These are phyloP conservation scores for Micractinium conductrix DNA, from an alignment of 139 green algal genomes.

Conservation along the genomic window DNA sequence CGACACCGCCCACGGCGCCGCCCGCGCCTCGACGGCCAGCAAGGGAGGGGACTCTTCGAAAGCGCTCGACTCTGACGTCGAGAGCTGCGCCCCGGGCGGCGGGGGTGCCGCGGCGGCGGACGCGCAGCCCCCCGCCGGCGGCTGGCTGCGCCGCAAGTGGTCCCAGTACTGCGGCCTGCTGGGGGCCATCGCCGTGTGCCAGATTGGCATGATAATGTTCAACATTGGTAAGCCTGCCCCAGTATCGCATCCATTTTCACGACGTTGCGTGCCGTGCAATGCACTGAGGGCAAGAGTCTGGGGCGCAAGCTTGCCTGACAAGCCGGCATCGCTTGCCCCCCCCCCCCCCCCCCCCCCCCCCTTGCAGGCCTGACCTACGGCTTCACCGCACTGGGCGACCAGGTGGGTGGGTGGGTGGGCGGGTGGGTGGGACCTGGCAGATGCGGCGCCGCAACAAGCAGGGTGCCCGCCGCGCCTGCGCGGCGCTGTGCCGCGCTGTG, in stretches of 20 bases:
- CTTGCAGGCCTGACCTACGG: conserved; percentile 43
- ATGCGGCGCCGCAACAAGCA: no score
- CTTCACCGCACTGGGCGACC: conserved; percentile 51
- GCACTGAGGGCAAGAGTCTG: not conserved
- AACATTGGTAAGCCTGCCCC: conserved; percentile 41
- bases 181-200: conserved; percentile 34
- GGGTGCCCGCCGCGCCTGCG: no score
- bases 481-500: no score
- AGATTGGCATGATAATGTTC: conserved; percentile 63
- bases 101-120: not conserved
- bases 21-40: not conserved
- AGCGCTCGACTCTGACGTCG: no score
- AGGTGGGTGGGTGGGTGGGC: no score
- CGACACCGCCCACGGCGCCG: no score
- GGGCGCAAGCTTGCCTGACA: not conserved
- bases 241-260: not conserved
- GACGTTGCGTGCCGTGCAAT: not conserved
- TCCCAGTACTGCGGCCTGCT: conserved; percentile 29
- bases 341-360: not conserved
- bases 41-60: no score
- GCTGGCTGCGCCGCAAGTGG: not conserved
- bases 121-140: not conserved
- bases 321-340: no score
- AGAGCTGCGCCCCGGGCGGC: not conserved
- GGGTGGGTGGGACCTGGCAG: no score